These are phyloP conservation scores for Coniosporium apollinis DNA, from an alignment of 495 filamentous ascomycete genomes.

Conservation along the genomic window DNA sequence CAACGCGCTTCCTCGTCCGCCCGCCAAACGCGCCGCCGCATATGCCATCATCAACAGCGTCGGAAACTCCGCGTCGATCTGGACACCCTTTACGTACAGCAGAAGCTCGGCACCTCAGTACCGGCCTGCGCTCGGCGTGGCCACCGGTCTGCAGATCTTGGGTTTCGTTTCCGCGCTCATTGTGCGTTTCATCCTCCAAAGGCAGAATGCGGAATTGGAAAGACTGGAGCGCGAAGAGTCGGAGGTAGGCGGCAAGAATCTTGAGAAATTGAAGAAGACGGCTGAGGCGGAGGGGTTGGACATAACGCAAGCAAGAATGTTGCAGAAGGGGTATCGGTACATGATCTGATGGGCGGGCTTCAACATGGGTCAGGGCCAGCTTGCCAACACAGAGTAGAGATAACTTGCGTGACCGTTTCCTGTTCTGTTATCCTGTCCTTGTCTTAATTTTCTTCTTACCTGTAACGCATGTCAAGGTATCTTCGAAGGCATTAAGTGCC, in stretches of 20 bases:
- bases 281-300: conserved; percentile 34
- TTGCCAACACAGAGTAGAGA: no score
- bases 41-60: conserved; percentile 39
- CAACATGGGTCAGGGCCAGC: no score
- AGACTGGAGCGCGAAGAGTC: conserved; percentile 29
- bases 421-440: no score
- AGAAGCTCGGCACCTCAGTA: conserved; percentile 24
- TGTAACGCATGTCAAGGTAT: no score
- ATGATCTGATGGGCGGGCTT: no score
- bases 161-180: conserved; percentile 23
- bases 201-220: conserved; percentile 30
- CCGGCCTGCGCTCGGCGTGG: conserved; percentile 28
- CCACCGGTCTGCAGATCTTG: conserved; percentile 30
- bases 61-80: conserved; percentile 36
- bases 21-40: conserved; percentile 36
- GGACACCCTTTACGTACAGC: conserved; percentile 38
- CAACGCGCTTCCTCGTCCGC: conserved; percentile 33
- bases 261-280: conserved; percentile 27
- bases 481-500: no score
- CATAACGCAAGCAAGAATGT: conserved; percentile 26
- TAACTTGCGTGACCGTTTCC: no score
- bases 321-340: conserved; percentile 35
- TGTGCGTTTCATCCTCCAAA: conserved; percentile 28
- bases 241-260: conserved; percentile 26
- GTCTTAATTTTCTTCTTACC: no score